phyloP scores from a whole-genome alignment of 257 asterid genomes.

The Ligustrum vulgare region DNA sequence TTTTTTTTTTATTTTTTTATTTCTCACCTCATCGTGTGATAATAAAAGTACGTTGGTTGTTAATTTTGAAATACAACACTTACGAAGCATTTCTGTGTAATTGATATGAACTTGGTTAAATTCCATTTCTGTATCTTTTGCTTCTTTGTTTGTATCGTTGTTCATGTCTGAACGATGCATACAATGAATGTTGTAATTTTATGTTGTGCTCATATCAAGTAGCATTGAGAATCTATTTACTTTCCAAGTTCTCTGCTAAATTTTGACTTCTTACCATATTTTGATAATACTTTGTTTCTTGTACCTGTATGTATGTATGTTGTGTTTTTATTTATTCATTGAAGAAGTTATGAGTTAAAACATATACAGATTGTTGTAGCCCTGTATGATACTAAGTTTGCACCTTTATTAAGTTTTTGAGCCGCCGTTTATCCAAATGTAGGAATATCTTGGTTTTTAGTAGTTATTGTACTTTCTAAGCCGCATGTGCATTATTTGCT shows the following conservation, averaged over 20 bases:
- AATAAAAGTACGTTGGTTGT: not conserved
- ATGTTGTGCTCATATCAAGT: constrained; percentile 8
- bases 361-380: not conserved
- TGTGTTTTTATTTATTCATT: not conserved
- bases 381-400: not conserved
- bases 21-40: not conserved
- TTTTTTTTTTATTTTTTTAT: not conserved
- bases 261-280: not conserved
- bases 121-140: not conserved
- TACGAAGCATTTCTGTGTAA: not conserved
- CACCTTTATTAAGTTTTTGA: not conserved
- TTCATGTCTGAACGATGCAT: not conserved
- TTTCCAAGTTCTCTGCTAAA: not conserved
- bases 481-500: constrained; percentile 2
- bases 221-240: constrained; percentile 2
- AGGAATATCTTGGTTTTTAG: not conserved
- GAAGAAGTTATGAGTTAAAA: not conserved
- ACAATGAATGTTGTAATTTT: not conserved
- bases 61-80: not conserved
- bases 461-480: not conserved
- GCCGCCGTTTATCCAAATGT: not conserved
- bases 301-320: not conserved
- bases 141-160: not conserved
- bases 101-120: constrained; percentile 5
- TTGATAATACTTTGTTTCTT: not conserved